phyloP scores from a whole-genome alignment of 2,329 filamentous ascomycete species.

The Fulvia fulva region DNA sequence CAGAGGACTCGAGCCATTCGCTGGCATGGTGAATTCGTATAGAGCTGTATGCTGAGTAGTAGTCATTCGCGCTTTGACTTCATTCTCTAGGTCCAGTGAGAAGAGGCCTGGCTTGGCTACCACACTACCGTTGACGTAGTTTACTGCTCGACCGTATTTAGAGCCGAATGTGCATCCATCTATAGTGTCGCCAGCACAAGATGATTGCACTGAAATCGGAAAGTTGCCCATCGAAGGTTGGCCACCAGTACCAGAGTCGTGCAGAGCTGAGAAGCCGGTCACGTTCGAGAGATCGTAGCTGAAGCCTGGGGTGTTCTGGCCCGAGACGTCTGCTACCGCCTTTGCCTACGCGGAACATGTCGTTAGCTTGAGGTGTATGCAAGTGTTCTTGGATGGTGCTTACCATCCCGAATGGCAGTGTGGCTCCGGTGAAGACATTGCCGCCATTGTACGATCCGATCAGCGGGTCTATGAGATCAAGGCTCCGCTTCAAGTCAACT shows the following conservation, averaged over 20 bases:
- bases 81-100: conserved; percentile 51
- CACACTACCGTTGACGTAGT: conserved; percentile 48
- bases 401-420: conserved; percentile 41
- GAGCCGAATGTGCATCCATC: conserved; percentile 47
- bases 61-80: conserved; percentile 57
- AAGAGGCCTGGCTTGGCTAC: conserved; percentile 58
- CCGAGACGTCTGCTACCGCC: conserved; percentile 44
- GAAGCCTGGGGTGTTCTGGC: conserved; percentile 55
- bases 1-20: conserved; percentile 45
- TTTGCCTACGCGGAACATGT: conserved; percentile 32
- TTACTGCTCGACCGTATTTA: conserved; percentile 47
- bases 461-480: conserved; percentile 38
- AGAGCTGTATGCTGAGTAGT: conserved; percentile 55
- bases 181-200: conserved; percentile 22
- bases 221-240: conserved; percentile 22
- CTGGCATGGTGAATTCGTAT: conserved; percentile 52
- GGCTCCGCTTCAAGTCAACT: conserved; percentile 9
- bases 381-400: neutral
- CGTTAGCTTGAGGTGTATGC: neutral
- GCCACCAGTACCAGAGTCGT: conserved; percentile 49
- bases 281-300: conserved; percentile 44
- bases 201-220: conserved; percentile 25
- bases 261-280: conserved; percentile 45
- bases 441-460: conserved; percentile 40
- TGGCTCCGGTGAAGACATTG: conserved; percentile 40